These are phyloP conservation scores for Podospora appendiculata DNA, from an alignment of 495 filamentous ascomycete species.

Conservation along the genomic window DNA sequence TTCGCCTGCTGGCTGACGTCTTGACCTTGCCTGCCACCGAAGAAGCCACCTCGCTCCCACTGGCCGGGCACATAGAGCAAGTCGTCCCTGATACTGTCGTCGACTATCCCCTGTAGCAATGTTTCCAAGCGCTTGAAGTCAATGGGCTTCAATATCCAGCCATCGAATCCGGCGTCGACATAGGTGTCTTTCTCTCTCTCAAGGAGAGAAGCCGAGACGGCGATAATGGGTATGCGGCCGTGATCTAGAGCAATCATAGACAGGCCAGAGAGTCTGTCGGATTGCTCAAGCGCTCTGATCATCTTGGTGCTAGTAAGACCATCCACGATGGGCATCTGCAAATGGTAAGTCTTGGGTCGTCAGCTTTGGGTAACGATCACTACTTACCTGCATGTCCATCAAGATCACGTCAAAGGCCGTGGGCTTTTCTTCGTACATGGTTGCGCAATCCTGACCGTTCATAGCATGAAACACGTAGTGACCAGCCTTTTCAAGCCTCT, in stretches of 20 bases:
- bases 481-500: constrained; percentile 72
- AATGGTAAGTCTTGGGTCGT: not conserved
- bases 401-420: constrained; percentile 71
- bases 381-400: constrained; percentile 88
- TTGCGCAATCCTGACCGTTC: constrained; percentile 84
- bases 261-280: constrained; percentile 27
- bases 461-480: constrained; percentile 65
- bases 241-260: constrained; percentile 40
- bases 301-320: constrained; percentile 74
- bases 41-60: constrained; percentile 74
- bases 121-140: constrained; percentile 60
- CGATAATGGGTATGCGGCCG: constrained; percentile 71
- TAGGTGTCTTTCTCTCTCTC: constrained; percentile 65
- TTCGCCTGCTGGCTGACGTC: not conserved
- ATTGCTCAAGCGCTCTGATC: constrained; percentile 66
- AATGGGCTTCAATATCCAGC: constrained; percentile 76
- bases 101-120: constrained; percentile 52
- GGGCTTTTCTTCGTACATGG: constrained; percentile 53
- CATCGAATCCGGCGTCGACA: constrained; percentile 79
- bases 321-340: constrained; percentile 88
- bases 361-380: too few species aligned
- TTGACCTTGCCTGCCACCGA: constrained; percentile 16
- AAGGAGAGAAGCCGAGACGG: constrained; percentile 78
- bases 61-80: constrained; percentile 53
- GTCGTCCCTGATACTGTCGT: constrained; percentile 34